Evolutionary conservation across 306 rosid species (phyloP).

Genomic region (Sophora flavescens): DNA sequence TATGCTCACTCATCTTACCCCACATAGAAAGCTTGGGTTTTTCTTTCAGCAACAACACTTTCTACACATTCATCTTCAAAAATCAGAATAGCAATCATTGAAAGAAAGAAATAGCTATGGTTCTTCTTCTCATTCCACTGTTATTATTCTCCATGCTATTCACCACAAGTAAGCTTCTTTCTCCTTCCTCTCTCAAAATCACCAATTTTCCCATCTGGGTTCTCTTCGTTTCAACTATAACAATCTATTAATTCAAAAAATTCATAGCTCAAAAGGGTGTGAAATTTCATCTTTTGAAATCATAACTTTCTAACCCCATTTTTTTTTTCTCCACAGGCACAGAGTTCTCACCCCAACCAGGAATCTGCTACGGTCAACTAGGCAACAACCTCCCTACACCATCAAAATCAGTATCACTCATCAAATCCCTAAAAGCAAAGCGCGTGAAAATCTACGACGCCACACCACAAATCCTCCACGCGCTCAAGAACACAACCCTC

Average conservation of each 20-base stretch:
- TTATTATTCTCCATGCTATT: slow-evolving; percentile 42
- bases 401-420: slow-evolving; percentile 51
- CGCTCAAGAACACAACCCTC: slow-evolving; percentile 55
- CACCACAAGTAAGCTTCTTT: slow-evolving; percentile 51
- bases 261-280: too few species aligned
- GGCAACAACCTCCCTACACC: slow-evolving; percentile 85
- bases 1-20: not conserved
- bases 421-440: slow-evolving; percentile 65
- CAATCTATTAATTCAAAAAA: too few species aligned
- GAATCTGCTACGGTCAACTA: slow-evolving; percentile 79
- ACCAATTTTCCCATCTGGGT: not conserved
- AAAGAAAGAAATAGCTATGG: slow-evolving; percentile 41
- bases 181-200: not conserved
- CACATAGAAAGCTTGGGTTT: not conserved
- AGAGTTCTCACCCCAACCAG: slow-evolving; percentile 57
- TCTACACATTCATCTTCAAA: not conserved
- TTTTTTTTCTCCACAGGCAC: slow-evolving; percentile 55
- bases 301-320: not conserved
- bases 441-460: slow-evolving; percentile 67
- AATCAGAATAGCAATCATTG: not conserved
- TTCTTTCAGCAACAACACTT: not conserved
- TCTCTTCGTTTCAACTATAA: too few species aligned
- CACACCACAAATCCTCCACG: slow-evolving; percentile 58
- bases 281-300: too few species aligned
- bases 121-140: slow-evolving; percentile 35